These are phyloP conservation scores for Capsicum pubescens DNA, from an alignment of 257 asterid species.

Conservation along the genomic window DNA sequence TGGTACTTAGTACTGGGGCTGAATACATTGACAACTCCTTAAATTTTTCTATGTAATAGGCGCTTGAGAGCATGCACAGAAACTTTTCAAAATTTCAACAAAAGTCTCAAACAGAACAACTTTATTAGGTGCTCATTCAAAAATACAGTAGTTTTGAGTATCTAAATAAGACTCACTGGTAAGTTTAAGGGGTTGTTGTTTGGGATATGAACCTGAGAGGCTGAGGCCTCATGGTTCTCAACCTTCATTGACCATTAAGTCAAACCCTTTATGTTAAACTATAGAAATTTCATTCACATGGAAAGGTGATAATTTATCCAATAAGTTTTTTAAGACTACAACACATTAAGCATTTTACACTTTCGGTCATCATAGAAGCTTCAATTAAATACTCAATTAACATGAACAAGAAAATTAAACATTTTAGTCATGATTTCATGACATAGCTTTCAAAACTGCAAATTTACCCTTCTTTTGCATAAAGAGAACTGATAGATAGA, in stretches of 20 bases:
- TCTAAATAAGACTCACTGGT: no score
- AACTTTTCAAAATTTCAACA: neutral
- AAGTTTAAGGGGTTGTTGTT: no score
- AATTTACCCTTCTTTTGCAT: neutral
- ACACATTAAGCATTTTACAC: no score
- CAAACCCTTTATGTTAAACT: no score
- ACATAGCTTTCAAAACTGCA: neutral
- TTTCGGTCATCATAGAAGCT: no score
- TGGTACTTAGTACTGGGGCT: neutral
- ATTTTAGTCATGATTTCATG: neutral
- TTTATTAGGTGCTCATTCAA: neutral
- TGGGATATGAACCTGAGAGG: no score
- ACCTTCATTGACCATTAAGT: no score
- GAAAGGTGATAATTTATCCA: no score
- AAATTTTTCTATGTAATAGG: neutral
- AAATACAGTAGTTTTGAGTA: neutral
- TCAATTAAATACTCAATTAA: no score
- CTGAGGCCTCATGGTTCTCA: no score
- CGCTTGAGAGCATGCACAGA: neutral
- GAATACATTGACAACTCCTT: neutral
- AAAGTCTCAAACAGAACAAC: neutral
- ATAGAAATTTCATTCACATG: no score
- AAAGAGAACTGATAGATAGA: neutral
- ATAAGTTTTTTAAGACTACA: no score
- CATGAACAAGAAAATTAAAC: neutral